Evolutionary conservation across 2,329 filamentous ascomycete genomes (phyloP).

Genomic region (Myriosclerotinia curreyana): DNA sequence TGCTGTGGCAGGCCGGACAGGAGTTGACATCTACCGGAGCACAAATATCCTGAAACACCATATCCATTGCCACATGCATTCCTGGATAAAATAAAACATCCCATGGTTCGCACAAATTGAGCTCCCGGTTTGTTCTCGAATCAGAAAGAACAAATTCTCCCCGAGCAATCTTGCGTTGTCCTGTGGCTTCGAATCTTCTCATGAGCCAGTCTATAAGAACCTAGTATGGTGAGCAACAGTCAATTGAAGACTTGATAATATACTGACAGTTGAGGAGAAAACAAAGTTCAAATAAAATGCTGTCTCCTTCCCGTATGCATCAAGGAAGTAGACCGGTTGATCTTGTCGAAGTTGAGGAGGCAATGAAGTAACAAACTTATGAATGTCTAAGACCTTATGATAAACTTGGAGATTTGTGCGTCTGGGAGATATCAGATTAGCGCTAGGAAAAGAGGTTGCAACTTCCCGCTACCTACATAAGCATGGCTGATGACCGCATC

Average conservation of each 20-base stretch:
- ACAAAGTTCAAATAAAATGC: background rate
- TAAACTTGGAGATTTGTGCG: too few species aligned
- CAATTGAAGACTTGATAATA: background rate
- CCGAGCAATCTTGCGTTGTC: background rate
- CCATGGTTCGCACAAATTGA: background rate
- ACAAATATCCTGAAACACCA: background rate
- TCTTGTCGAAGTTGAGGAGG: background rate
- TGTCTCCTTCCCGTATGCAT: background rate
- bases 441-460: too few species aligned
- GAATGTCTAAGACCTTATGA: background rate
- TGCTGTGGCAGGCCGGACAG: background rate
- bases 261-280: background rate
- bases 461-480: too few species aligned
- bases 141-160: background rate
- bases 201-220: background rate
- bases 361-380: background rate
- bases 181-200: background rate
- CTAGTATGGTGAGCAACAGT: background rate
- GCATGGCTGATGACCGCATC: too few species aligned
- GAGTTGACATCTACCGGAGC: background rate
- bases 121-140: background rate
- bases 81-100: background rate
- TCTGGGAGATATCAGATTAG: too few species aligned
- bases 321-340: background rate
- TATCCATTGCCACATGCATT: background rate